These are phyloP conservation scores for Astragalus glycyphyllos DNA, from an alignment of 306 rosid genomes.

Conservation along the genomic window DNA sequence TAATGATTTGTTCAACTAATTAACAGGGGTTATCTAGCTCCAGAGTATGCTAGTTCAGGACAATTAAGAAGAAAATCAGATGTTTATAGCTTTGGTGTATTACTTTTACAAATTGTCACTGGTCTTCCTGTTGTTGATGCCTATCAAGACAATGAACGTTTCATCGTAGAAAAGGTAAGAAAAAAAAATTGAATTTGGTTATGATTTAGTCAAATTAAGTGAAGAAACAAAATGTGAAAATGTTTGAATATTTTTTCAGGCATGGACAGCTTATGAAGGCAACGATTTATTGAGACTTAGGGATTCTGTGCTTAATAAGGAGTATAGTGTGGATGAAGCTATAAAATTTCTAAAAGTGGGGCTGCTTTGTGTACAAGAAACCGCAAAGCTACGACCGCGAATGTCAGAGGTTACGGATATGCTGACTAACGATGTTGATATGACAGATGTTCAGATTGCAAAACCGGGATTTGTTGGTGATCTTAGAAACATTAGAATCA, in stretches of 20 bases:
- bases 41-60: constrained; percentile 89
- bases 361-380: constrained; percentile 85
- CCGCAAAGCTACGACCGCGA: constrained; percentile 62
- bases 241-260: constrained; percentile 55
- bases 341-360: constrained; percentile 74
- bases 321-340: constrained; percentile 58
- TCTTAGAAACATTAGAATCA: constrained; percentile 68
- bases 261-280: constrained; percentile 67
- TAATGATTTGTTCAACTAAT: background rate
- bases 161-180: constrained; percentile 86
- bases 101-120: constrained; percentile 73
- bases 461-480: constrained; percentile 81
- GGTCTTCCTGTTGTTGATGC: constrained; percentile 70
- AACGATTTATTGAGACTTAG: constrained; percentile 54
- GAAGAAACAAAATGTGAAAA: background rate
- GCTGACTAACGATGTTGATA: constrained; percentile 47
- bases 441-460: constrained; percentile 54
- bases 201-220: background rate
- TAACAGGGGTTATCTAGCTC: constrained; percentile 91
- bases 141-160: constrained; percentile 63
- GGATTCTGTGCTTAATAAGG: constrained; percentile 60
- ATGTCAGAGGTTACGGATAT: constrained; percentile 63
- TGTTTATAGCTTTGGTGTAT: constrained; percentile 86
- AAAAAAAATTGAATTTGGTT: background rate
- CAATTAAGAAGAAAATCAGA: constrained; percentile 87